A percentile compares a stretch with the other conserved stretches of the same genome.
phyloP scores from a whole-genome alignment of 2,329 filamentous ascomycete species.

The Geosmithia flava region DNA sequence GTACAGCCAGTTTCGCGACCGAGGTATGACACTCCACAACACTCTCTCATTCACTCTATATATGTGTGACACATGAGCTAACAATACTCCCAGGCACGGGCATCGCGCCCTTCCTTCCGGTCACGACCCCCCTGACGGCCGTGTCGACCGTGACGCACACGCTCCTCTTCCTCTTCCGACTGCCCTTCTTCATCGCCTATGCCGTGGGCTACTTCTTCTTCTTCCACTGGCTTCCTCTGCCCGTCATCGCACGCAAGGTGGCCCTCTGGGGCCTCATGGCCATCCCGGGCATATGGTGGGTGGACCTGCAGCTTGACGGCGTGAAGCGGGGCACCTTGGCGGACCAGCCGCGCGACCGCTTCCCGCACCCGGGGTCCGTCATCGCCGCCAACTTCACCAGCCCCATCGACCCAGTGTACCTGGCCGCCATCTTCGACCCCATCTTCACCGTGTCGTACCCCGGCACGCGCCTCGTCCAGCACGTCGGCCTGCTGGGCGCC shows the following conservation, averaged over 20 bases:
- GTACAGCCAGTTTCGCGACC: constrained; percentile 84
- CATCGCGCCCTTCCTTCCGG: constrained; percentile 89
- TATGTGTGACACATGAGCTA: constrained; percentile 2
- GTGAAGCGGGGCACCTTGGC: constrained; percentile 83
- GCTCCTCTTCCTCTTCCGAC: constrained; percentile 67
- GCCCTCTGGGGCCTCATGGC: constrained; percentile 79
- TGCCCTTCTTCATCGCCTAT: constrained; percentile 64
- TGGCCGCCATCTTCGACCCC: constrained; percentile 92
- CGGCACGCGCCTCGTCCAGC: constrained; percentile 57
- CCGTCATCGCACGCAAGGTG: constrained; percentile 57
- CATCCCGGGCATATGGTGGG: constrained; percentile 93
- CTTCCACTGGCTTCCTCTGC: constrained; percentile 67
- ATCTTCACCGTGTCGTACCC: constrained; percentile 85
- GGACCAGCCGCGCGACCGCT: constrained; percentile 57
- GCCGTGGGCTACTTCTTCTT: constrained; percentile 63
- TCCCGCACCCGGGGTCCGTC: constrained; percentile 68
- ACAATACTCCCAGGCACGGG: constrained; percentile 57
- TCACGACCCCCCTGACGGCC: constrained; percentile 51
- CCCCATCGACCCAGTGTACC: constrained; percentile 84
- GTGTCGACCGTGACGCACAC: constrained; percentile 52
- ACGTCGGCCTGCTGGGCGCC: constrained; percentile 64
- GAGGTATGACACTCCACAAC: constrained; percentile 42
- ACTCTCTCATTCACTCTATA: not conserved
- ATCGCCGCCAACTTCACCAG: constrained; percentile 89
- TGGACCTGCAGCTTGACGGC: constrained; percentile 94